phyloP scores from a whole-genome alignment of 2,329 filamentous ascomycete genomes.

The Sphaerostilbella broomeana region DNA sequence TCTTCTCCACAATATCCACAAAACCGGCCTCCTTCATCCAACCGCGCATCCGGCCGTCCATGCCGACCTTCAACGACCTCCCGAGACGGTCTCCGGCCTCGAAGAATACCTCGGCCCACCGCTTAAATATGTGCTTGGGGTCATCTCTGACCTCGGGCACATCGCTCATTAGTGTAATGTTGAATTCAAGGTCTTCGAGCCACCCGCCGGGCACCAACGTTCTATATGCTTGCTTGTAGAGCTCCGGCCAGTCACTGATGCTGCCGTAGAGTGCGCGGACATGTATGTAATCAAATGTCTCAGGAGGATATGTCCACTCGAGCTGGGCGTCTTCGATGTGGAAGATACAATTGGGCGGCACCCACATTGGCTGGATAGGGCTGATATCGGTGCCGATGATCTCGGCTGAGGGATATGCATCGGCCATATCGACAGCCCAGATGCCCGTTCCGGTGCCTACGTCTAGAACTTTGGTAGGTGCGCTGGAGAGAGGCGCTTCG shows the following conservation, averaged over 20 bases:
- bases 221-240: conserved; percentile 7
- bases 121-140: conserved; percentile 22
- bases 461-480: conserved; percentile 36
- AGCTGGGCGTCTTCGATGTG: conserved; percentile 53
- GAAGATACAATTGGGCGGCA: conserved; percentile 53
- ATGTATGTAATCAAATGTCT: conserved; percentile 18
- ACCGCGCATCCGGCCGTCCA: conserved; percentile 17
- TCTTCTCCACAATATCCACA: conserved; percentile 11
- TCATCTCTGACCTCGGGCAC: conserved; percentile 18
- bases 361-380: conserved; percentile 39
- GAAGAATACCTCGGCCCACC: conserved; percentile 21
- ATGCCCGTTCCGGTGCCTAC: conserved; percentile 40
- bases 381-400: conserved; percentile 35
- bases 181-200: conserved; percentile 17
- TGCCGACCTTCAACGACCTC: conserved; percentile 18
- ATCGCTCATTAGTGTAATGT: conserved; percentile 18
- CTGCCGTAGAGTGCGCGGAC: conserved; percentile 9
- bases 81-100: conserved; percentile 21
- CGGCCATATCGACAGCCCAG: conserved; percentile 43
- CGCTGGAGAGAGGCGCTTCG: conserved; percentile 29
- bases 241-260: conserved; percentile 7
- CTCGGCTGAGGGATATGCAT: conserved; percentile 29
- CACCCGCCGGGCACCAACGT: conserved; percentile 5
- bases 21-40: conserved; percentile 23
- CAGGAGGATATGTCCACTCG: conserved; percentile 37